These are phyloP conservation scores for Nicotiana sylvestris DNA, from an alignment of 257 asterid species.

Conservation along the genomic window DNA sequence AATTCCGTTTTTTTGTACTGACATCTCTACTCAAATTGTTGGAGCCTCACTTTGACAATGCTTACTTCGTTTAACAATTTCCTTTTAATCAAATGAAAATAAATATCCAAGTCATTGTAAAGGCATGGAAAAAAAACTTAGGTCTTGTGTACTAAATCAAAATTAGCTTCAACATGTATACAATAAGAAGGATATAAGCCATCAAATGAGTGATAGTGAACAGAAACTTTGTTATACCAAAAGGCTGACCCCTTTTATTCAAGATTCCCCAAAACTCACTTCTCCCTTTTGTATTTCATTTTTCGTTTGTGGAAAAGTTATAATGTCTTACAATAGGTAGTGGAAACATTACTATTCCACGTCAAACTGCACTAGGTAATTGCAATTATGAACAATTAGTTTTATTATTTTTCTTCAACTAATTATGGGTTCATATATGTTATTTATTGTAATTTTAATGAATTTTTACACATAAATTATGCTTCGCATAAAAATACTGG, in stretches of 20 bases:
- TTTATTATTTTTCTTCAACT: background rate
- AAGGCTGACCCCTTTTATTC: background rate
- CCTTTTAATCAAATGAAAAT: too few species aligned
- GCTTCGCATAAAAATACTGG: too few species aligned
- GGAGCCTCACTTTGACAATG: background rate
- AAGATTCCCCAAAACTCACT: background rate
- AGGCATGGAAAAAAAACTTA: too few species aligned
- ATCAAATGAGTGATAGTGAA: background rate
- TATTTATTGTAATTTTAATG: too few species aligned
- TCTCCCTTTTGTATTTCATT: background rate
- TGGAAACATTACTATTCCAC: background rate
- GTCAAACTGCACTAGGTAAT: background rate
- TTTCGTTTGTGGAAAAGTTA: background rate
- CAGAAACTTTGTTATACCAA: background rate
- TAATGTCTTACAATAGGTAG: slow-evolving; percentile 4
- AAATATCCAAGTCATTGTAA: too few species aligned
- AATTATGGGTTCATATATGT: too few species aligned
- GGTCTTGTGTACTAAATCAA: too few species aligned
- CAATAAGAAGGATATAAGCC: background rate
- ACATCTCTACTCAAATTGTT: background rate
- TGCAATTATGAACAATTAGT: background rate
- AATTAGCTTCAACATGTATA: background rate
- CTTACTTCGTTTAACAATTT: too few species aligned
- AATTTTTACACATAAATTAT: too few species aligned
- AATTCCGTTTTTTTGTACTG: too few species aligned